Evolutionary conservation across 495 filamentous ascomycete genomes (phyloP).

Genomic region (Entonaema liquescens): DNA sequence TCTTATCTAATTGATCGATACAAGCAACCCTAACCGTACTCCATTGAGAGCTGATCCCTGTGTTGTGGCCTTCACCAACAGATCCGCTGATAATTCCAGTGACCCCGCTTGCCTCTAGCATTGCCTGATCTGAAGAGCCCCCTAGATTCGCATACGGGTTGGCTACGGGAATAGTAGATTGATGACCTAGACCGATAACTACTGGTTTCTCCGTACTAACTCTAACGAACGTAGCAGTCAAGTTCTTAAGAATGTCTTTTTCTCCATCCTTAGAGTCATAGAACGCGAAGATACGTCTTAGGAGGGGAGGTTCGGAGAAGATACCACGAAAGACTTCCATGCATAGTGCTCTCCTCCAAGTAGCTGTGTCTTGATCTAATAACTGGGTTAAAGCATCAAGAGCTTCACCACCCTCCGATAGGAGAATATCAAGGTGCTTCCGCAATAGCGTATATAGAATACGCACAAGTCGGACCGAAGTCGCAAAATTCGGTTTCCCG

Average conservation of each 20-base stretch:
- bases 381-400: slow-evolving; percentile 86
- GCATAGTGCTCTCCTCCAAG: slow-evolving; percentile 87
- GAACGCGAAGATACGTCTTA: slow-evolving; percentile 80
- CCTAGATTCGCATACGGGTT: slow-evolving; percentile 50
- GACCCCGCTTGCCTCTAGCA: slow-evolving; percentile 86
- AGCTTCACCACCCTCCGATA: slow-evolving; percentile 83
- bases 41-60: slow-evolving; percentile 88
- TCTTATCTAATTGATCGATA: slow-evolving; percentile 93
- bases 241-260: slow-evolving; percentile 79
- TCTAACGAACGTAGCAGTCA: slow-evolving; percentile 84
- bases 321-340: slow-evolving; percentile 91
- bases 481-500: slow-evolving; percentile 80
- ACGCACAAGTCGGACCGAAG: slow-evolving; percentile 81
- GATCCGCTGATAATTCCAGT: slow-evolving; percentile 85
- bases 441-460: slow-evolving; percentile 82
- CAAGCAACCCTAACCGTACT: slow-evolving; percentile 87
- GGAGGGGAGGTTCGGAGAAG: slow-evolving; percentile 77
- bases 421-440: slow-evolving; percentile 76
- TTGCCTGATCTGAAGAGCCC: slow-evolving; percentile 75
- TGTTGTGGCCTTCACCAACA: slow-evolving; percentile 71
- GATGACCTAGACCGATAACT: slow-evolving; percentile 85
- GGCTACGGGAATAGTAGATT: slow-evolving; percentile 77
- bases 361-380: slow-evolving; percentile 80
- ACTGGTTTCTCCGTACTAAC: slow-evolving; percentile 88
- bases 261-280: slow-evolving; percentile 79